Base-by-base conservation (phyloP, 768 basidiomycete species). In the Rhodotorula kratochvilovae region DNA sequence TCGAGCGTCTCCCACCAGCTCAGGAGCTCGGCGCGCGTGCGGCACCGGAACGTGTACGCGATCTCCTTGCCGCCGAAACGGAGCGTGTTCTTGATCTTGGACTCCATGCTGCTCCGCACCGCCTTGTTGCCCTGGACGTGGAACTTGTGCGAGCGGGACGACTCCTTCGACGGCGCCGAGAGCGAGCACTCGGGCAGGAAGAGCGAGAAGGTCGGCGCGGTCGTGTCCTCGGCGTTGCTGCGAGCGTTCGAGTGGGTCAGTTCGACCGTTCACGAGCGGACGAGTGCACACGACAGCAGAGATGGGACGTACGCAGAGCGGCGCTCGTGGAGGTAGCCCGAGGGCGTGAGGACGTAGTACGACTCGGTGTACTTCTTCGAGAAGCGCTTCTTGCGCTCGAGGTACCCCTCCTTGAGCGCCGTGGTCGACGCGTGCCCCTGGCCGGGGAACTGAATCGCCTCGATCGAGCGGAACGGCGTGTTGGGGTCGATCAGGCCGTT, bases 371-470 rank as follows among this genome's bases (percentile, higher is more conserved):
- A 79, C 50, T 70, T 66, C 74, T 76, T 76, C 46, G 71, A 74
- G 73, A 77, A 78, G 31, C 78, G 73, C 75, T 79, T 79, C 78
- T 79, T 79, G 72, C 78, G 76, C 75, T 78, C 76, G 67, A 79
- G 72, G 68, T 63, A 67, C 39, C 78, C 78, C 56, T 67, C 65
- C 74, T 78, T 77, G 68, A 79, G 63, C 35, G 73, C 70, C 12
- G 54, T 60, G 46, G 76, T 75, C 61, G 77, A 72, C 6, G 71
- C 64, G 64, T 79, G 77, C 61, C 74, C 61, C 66, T 75, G 64
- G 23, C 76, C 75, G 23, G 78, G 78, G 77, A 77, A 79, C 57
- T 69, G 61, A 68, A 79, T 74, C 31, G 73, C 66, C 10, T 58
- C n/a, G 69, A 64, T 31, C n/a, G 63, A 59, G 29, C 76, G 73